Conservation (phyloP, 192 early-diverging fungal genomes). For the Dissophora ornata region DNA sequence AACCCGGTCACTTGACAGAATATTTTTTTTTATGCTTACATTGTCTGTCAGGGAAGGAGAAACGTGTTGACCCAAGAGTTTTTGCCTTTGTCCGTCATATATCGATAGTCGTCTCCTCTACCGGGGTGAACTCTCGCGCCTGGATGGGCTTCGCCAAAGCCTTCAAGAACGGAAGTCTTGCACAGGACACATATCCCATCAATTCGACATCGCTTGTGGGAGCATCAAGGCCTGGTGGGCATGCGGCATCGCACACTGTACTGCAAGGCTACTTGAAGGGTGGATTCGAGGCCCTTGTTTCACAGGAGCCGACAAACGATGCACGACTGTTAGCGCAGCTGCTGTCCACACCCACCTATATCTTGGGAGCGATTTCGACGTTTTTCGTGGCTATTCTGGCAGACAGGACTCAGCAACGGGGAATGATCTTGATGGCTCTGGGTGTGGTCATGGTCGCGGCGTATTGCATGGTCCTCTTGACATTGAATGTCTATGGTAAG, state of each 20-base stretch:
- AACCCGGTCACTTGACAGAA: too few relatives aligned
- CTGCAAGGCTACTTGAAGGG: slow-evolving; percentile 1
- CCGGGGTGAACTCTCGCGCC: slow-evolving; percentile 10
- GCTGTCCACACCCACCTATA: slow-evolving; percentile 13
- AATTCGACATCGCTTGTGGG: too few relatives aligned
- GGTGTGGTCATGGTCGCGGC: slow-evolving; percentile 14
- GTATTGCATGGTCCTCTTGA: slow-evolving; percentile 29
- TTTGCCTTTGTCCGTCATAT: not conserved
- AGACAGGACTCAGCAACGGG: slow-evolving; percentile 37
- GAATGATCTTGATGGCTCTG: slow-evolving; percentile 28
- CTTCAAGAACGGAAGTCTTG: slow-evolving; percentile 3
- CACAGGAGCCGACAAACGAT: slow-evolving; percentile 14
- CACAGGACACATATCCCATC: too few relatives aligned
- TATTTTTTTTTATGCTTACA: too few relatives aligned
- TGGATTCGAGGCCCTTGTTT: not conserved
- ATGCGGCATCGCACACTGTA: too few relatives aligned
- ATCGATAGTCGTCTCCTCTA: slow-evolving; percentile 25
- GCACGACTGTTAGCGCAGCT: slow-evolving; percentile 33
- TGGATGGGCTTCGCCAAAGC: slow-evolving; percentile 34
- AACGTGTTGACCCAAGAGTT: too few relatives aligned
- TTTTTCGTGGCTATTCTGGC: slow-evolving; percentile 27
- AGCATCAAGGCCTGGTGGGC: too few relatives aligned
- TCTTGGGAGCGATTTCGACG: slow-evolving; percentile 23
- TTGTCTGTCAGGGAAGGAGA: too few relatives aligned
- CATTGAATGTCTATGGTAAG: slow-evolving; percentile 35